These are phyloP conservation scores for Obelidium mucronatum DNA, from an alignment of 192 early-diverging fungal species.

Conservation along the genomic window DNA sequence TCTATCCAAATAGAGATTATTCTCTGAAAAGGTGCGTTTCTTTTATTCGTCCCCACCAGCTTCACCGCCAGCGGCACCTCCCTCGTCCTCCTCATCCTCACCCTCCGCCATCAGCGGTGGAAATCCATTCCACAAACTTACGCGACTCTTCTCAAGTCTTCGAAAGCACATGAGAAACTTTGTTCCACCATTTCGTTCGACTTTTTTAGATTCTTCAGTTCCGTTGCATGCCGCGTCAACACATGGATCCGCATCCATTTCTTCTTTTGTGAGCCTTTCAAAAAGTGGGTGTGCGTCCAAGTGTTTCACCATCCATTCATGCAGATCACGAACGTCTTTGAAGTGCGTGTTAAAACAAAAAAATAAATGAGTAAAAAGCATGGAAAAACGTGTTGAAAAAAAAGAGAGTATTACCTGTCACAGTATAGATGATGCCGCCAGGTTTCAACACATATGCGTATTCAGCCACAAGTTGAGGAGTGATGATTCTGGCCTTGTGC, in stretches of 20 bases:
- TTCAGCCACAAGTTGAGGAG: conserved; percentile 85
- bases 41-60: too few species aligned
- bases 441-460: conserved; percentile 93
- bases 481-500: conserved; percentile 97
- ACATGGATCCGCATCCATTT: conserved; percentile 83
- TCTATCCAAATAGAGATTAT: too few species aligned
- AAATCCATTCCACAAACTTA: conserved; percentile 46
- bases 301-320: conserved; percentile 90
- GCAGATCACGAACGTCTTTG: conserved; percentile 74
- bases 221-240: conserved; percentile 81
- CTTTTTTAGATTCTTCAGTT: conserved; percentile 99
- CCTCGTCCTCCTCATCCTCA: conserved; percentile 33
- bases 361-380: background rate
- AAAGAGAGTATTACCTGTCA: conserved; percentile 90
- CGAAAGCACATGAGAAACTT: conserved; percentile 84
- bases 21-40: too few species aligned
- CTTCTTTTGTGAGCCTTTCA: conserved; percentile 64
- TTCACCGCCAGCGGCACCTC: conserved; percentile 16
- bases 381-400: conserved; percentile 46
- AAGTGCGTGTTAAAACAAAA: background rate
- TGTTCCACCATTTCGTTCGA: conserved; percentile 92
- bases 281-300: conserved; percentile 95
- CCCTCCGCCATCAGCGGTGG: conserved; percentile 34
- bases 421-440: conserved; percentile 95
- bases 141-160: conserved; percentile 30